Evolutionary conservation across 345 rosid species (phyloP), one percentile per base, ranked within the genome.

Genomic region (Ceriops tagal): DNA sequence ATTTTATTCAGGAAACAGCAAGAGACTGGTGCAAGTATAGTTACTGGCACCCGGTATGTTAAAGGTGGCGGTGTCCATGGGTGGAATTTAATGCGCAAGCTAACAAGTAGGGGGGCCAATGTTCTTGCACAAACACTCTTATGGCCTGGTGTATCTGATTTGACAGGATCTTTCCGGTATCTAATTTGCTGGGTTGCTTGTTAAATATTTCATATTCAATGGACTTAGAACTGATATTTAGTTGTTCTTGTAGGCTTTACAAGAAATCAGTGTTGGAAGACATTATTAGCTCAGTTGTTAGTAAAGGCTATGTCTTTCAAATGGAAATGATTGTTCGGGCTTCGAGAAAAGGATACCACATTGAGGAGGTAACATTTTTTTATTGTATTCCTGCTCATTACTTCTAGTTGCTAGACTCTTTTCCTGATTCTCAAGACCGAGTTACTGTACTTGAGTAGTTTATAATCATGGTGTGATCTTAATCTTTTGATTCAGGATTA

Each of bases 241-340:
- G 30, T 58, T 66, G 31, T 31, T 15, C 11, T 71, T 72, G 69
- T 77, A 95, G 99, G 73, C 89, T 92, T 57, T 92, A 92, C 80
- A 81, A 76, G 84, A 95, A 89, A 80, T 83, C 87, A 3, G 97
- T 79, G 66, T 93, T 95, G 47, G 93, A 95, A 83, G 97, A 88
- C 53, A 75, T 92, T 58, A 92, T 95, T 58, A 79, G 80, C 68
- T 87, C 96, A 58, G 85, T 89, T 53, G 97, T 95, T 53, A 95
- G 98, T 69, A 95, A 92, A 78, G 97, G 98, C 31, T 92, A 92
- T 53, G 99, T 95, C 58, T 95, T 95, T 77, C 99, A 95, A 75
- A 95, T 95, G 97, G 99, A 95, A 86, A 95, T 95, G 96, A 92
- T 95, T 64, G 99, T 95, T 39, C 92, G 98, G 61, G 99, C 98